A percentile compares a stretch with the other conserved stretches of the same genome.
Evolutionary conservation across 495 filamentous ascomycete genomes (phyloP).

Genomic region (Penicillium arizonense): DNA sequence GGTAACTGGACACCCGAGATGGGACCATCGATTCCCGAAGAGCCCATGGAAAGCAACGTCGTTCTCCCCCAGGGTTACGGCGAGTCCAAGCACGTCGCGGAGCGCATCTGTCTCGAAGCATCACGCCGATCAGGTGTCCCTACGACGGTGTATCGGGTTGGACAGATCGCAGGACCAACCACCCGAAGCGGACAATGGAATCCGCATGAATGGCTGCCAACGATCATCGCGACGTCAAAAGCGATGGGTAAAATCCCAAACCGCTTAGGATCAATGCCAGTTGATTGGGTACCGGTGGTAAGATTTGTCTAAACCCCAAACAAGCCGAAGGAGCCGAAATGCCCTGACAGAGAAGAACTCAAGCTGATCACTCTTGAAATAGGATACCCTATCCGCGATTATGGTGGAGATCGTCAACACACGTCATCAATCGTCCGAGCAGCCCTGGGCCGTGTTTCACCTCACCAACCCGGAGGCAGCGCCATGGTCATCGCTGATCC

Average conservation of each 20-base stretch:
- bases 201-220: constrained; percentile 35
- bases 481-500: constrained; percentile 25
- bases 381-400: constrained; percentile 21
- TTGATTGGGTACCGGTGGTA: constrained; percentile 30
- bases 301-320: neutral
- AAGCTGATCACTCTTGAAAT: neutral
- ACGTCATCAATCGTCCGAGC: constrained; percentile 6
- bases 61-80: constrained; percentile 50
- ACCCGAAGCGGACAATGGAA: constrained; percentile 31
- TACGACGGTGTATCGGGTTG: constrained; percentile 51
- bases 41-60: constrained; percentile 40
- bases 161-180: constrained; percentile 56
- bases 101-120: constrained; percentile 51
- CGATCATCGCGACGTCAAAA: constrained; percentile 34
- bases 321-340: neutral
- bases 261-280: constrained; percentile 13
- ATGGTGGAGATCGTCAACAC: constrained; percentile 19
- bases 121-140: constrained; percentile 36
- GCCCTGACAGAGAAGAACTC: neutral
- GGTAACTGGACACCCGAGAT: constrained; percentile 29
- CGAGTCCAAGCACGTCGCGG: constrained; percentile 54
- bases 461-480: constrained; percentile 23
- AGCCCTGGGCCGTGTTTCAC: constrained; percentile 21
- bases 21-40: constrained; percentile 45
- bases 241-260: constrained; percentile 23